Evolutionary conservation across 2,329 filamentous ascomycete genomes (phyloP).

Genomic region (Sporothrix variecibatus): DNA sequence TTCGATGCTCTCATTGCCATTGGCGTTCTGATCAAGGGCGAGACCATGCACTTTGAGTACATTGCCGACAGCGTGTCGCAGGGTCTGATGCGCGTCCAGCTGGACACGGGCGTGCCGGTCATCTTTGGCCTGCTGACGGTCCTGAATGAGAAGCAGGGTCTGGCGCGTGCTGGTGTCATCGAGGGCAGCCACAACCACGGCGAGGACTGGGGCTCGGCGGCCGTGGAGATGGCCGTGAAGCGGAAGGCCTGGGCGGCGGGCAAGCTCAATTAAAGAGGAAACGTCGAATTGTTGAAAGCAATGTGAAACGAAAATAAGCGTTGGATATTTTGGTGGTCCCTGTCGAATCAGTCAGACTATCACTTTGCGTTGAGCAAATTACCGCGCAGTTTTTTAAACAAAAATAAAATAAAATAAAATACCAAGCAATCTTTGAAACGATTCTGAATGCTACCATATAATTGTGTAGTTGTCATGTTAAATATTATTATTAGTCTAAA

Average conservation of each 20-base stretch:
- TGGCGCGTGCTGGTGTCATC: slow-evolving; percentile 77
- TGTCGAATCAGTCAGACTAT: neutral
- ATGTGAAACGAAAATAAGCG: neutral
- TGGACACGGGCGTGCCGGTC: slow-evolving; percentile 85
- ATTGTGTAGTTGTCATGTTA: too few species aligned
- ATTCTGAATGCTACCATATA: too few species aligned
- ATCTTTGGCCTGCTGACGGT: slow-evolving; percentile 92
- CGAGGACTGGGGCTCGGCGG: slow-evolving; percentile 91
- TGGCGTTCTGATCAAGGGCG: slow-evolving; percentile 95
- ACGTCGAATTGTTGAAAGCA: neutral
- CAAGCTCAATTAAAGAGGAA: slow-evolving; percentile 44
- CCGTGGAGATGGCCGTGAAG: slow-evolving; percentile 92
- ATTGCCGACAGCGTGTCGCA: slow-evolving; percentile 90
- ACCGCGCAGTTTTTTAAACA: neutral
- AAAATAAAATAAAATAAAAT: neutral
- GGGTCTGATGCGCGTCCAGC: slow-evolving; percentile 89
- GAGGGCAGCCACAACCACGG: slow-evolving; percentile 82
- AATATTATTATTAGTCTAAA: too few species aligned
- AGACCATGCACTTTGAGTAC: slow-evolving; percentile 99
- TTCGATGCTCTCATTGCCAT: slow-evolving; percentile 96
- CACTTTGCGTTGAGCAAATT: neutral
- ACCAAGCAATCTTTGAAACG: too few species aligned
- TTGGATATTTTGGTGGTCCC: slow-evolving; percentile 10
- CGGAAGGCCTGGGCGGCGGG: slow-evolving; percentile 80
- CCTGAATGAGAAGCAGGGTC: slow-evolving; percentile 82